Conservation (phyloP, 768 basidiomycete genomes). For the Neoboletus subvelutipes region DNA sequence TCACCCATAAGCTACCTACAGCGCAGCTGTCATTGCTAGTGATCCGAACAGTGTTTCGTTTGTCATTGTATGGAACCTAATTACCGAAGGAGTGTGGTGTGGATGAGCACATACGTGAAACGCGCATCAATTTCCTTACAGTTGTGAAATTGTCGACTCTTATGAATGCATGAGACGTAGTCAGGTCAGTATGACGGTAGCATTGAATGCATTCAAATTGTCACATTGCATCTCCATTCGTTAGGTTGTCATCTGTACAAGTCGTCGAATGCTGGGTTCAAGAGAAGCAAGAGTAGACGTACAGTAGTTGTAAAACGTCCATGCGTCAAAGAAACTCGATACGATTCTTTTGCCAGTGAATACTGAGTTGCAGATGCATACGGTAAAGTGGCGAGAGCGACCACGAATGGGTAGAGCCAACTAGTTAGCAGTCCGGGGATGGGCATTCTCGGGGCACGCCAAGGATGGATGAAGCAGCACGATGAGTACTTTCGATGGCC, state of each 20-base stretch:
- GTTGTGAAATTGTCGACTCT: constrained; percentile 69
- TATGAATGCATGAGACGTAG: constrained; percentile 72
- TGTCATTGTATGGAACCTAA: constrained; percentile 42
- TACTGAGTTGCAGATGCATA: constrained; percentile 39
- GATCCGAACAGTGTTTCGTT: constrained; percentile 68
- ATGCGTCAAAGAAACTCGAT: constrained; percentile 63
- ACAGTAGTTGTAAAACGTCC: constrained; percentile 65
- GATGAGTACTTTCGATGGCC: no score
- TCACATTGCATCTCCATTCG: constrained; percentile 61
- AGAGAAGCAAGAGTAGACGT: constrained; percentile 20
- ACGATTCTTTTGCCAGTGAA: constrained; percentile 53
- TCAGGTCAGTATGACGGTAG: constrained; percentile 15
- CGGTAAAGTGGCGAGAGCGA: constrained; percentile 8
- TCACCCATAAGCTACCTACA: constrained; percentile 63
- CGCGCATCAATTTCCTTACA: constrained; percentile 30
- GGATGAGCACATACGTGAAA: constrained; percentile 1
- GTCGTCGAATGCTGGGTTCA: background rate
- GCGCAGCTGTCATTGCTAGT: constrained; percentile 52
- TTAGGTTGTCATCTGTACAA: constrained; percentile 61
- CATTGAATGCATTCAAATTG: constrained; percentile 3
- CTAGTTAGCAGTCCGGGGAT: background rate
- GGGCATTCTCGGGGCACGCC: constrained; percentile 8
- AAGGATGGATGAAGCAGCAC: background rate
- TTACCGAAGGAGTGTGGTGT: background rate
- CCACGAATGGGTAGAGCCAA: constrained; percentile 4